phyloP scores from a whole-genome alignment of 108 stramenopile species.

The Nitzschia sp. region DNA sequence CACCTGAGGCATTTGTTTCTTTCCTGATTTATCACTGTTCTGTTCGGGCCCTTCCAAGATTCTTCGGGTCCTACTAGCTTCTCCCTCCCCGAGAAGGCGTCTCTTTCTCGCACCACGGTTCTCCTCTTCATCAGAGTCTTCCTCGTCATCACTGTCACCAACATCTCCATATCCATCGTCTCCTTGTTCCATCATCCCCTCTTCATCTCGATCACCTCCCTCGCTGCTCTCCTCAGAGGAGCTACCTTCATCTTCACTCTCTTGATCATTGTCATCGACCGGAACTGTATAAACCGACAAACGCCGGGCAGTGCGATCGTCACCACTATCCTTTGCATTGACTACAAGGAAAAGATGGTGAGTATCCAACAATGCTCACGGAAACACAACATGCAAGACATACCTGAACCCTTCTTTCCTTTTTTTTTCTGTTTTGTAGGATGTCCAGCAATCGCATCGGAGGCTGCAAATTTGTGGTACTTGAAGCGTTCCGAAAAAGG shows the following conservation, averaged over 20 bases:
- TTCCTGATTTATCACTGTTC: constrained; percentile 40
- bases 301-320: constrained; percentile 21
- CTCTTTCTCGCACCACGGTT: neutral
- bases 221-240: constrained; percentile 40
- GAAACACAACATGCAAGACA: neutral
- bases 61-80: constrained; percentile 37
- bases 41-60: constrained; percentile 46
- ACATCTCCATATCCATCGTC: constrained; percentile 36
- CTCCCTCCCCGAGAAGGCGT: constrained; percentile 24
- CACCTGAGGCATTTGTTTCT: constrained; percentile 38
- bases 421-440: constrained; percentile 36
- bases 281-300: constrained; percentile 32
- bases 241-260: constrained; percentile 29
- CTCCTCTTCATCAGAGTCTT: constrained; percentile 31
- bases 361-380: too few species aligned
- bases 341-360: neutral
- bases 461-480: constrained; percentile 67
- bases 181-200: constrained; percentile 34
- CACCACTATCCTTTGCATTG: neutral
- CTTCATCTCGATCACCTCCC: constrained; percentile 39
- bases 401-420: constrained; percentile 34
- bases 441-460: constrained; percentile 56
- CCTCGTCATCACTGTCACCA: constrained; percentile 45
- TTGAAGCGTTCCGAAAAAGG: constrained; percentile 75
- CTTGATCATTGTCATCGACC: constrained; percentile 32